Conservation (phyloP, 1,139 yeast species). For the Hemisphaericaspora xylofermentans region DNA sequence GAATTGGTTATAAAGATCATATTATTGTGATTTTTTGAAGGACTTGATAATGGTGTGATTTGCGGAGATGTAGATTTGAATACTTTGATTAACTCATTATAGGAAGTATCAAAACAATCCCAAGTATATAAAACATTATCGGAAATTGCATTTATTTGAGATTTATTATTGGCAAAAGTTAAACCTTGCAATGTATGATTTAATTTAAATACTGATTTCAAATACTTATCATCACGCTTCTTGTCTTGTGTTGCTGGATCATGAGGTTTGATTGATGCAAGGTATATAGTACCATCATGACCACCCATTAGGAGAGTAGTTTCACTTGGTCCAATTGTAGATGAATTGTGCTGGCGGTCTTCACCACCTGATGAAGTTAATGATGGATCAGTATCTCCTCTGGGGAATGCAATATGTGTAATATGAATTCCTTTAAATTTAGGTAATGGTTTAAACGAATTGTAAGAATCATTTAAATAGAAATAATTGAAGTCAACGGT, state of each 20-base stretch:
- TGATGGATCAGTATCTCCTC: constrained; percentile 3
- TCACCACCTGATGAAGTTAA: constrained; percentile 2
- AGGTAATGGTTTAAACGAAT: constrained; percentile 33
- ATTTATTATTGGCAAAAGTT: constrained; percentile 22
- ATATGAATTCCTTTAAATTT: constrained; percentile 32
- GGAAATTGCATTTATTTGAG: constrained; percentile 25
- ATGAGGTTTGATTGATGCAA: constrained; percentile 29
- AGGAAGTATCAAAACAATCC: constrained; percentile 36
- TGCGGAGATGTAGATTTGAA: constrained; percentile 25
- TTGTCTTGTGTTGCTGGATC: constrained; percentile 22
- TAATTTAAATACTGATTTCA: constrained; percentile 29
- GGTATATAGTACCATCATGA: constrained; percentile 29
- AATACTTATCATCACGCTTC: constrained; percentile 39
- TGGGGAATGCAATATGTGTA: constrained; percentile 25
- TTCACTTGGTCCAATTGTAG: constrained; percentile 22
- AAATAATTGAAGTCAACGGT: constrained; percentile 24
- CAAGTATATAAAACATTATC: constrained; percentile 25
- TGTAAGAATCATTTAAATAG: constrained; percentile 34
- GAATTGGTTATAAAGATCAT: constrained; percentile 15
- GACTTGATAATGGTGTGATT: constrained; percentile 8
- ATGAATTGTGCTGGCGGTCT: no score
- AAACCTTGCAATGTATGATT: constrained; percentile 20
- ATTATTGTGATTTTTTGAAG: constrained; percentile 12
- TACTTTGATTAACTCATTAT: constrained; percentile 28
- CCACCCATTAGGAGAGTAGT: constrained; percentile 30